These are phyloP conservation scores for Botrytis byssoidea DNA, from an alignment of 2,329 filamentous ascomycete genomes.

Conservation along the genomic window DNA sequence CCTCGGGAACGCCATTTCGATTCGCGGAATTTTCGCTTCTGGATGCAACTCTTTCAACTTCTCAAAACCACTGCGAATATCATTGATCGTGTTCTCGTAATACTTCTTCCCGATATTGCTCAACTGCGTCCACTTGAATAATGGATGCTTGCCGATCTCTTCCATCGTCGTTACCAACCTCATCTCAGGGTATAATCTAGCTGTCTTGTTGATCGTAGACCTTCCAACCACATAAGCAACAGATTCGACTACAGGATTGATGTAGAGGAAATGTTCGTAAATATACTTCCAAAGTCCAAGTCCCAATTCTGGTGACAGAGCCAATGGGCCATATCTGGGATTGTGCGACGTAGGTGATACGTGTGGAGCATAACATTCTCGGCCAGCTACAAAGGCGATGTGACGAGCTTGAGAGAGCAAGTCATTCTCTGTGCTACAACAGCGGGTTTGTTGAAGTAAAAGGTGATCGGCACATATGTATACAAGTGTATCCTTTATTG, in stretches of 20 bases:
- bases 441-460: neutral
- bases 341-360: neutral
- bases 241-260: neutral
- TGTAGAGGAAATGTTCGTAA: no score
- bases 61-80: neutral
- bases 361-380: neutral
- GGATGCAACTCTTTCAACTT: neutral
- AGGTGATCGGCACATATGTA: neutral
- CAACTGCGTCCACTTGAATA: neutral
- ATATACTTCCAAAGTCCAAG: neutral
- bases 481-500: neutral
- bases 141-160: neutral
- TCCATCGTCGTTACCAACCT: neutral
- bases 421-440: neutral
- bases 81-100: neutral
- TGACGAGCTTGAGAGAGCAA: neutral
- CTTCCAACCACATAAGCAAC: neutral
- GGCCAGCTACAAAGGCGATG: neutral
- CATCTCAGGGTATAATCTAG: neutral
- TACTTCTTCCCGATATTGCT: neutral
- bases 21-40: neutral
- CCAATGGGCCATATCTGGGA: neutral
- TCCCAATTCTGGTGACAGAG: neutral
- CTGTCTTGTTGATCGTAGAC: neutral
- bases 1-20: neutral